Conservation (phyloP, 257 asterid species). For the Penstemon eatonii region DNA sequence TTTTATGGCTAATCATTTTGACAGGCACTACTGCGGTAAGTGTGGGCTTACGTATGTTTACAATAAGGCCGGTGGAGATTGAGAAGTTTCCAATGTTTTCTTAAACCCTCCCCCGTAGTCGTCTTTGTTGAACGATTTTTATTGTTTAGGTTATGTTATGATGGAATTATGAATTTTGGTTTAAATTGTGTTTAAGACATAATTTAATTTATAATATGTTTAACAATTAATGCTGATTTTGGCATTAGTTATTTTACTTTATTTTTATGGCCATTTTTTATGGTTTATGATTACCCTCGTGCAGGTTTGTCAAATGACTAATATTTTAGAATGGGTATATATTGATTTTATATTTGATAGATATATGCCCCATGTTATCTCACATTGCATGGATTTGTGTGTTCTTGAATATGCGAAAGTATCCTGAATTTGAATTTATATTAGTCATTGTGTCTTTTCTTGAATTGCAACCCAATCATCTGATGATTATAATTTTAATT, state of each 20-base stretch:
- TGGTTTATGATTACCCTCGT: no score
- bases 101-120: background rate
- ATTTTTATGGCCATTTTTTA: no score
- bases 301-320: no score
- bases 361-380: no score
- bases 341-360: no score
- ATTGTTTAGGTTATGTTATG: conserved; percentile 13
- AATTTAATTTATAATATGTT: conserved; percentile 7
- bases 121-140: conserved; percentile 25
- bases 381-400: no score
- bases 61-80: conserved; percentile 66
- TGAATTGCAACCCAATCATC: no score
- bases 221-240: background rate
- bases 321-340: no score
- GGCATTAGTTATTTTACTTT: background rate
- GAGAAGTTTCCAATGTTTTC: background rate
- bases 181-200: conserved; percentile 20
- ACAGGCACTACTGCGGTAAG: conserved; percentile 75
- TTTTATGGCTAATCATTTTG: conserved; percentile 72
- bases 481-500: no score
- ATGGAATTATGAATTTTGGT: conserved; percentile 27
- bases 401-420: no score
- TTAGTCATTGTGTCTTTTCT: no score
- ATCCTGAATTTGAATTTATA: no score
- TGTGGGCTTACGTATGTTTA: conserved; percentile 72